Base-by-base conservation (phyloP, 1,284 basidiomycete genomes). In the Sporisorium graminicola region DNA sequence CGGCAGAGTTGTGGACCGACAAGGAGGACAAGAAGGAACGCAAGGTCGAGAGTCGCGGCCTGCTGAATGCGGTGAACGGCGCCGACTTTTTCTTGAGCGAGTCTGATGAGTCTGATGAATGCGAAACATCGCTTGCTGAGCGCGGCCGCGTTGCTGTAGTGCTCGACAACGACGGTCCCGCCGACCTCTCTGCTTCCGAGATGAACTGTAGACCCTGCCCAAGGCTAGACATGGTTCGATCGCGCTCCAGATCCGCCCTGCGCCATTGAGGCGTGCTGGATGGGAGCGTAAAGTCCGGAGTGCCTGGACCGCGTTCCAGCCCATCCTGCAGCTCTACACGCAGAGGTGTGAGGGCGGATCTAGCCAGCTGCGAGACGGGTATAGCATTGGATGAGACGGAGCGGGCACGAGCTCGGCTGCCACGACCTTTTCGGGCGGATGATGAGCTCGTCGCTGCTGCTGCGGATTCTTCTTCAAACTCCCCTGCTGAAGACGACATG, bases 21-120 rank as follows among this genome's bases (percentile, higher is more conserved):
- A 79, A 78, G 0, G 79, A 80, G 10, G 73, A 71, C 24, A 80
- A 58, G 52, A 80, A 77, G 56, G 79, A 80, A 8, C 79, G 77
- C 56, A 77, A 40, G 9, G 62, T 55, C 7, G 69, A 56, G 12
- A 77, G 57, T 10, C 62, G 35, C 27, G 70, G 74, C 20, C 69
- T 24, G 27, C 31, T 31, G 58, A 50, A 58, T n/a, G 54, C 35
- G 40, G 37, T 58, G 10, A 7, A 31, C 12, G 65, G 43, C 4
- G 46, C 20, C 5, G 43, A 20, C 50, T 72, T 66, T 37, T 73
- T 72, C 65, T 73, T 77, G 43, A 60, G 56, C 27, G 70, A 68
- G 12, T 64, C 61, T n/a, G 59, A 68, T 1, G 61, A 62, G 5
- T 68, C 52, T 8, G 61, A 63, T 7, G 64, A 51, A 16, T 58